Base-by-base conservation (phyloP, 495 filamentous ascomycete genomes). In the Lasiosphaeria miniovina region DNA sequence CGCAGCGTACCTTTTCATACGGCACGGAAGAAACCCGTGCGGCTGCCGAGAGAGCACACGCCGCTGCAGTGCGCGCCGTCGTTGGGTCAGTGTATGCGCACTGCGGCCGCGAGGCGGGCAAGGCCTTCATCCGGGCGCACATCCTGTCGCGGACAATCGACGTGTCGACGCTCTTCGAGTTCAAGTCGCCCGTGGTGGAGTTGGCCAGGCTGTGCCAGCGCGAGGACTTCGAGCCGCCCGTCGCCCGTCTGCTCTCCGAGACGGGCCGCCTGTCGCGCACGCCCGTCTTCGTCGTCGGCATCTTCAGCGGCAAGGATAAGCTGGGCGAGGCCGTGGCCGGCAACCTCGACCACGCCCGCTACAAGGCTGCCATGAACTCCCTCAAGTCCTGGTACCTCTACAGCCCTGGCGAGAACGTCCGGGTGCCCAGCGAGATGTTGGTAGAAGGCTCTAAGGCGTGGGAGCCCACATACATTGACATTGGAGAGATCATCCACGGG, bases 311-410 rank as follows among this genome's bases (percentile, higher is more conserved):
- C 24, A 74, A 81, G 58, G 91, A 98, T 68, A 89, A 90, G 81
- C 78, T 98, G 51, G 93, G 94, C 55, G 93, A 98, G 74, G 95
- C 85, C 36, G 77, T 84, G 58, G 94, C 88, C 40, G 73, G 83
- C 52, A 90, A 81, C 74, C 77, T 98, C 58, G 74, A 89, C 57
- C 84, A 90, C 71, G 93, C 90, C 55, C 85, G 90, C 63, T 79
- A 80, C 49, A 80, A 89, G 67, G 94, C 94, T 12, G 83, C 91
- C 45, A 89, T 93, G 50, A 84, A 88, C 54, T 85, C 93, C 15
- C 77, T 98, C 64, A 96, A 96, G 79, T 80, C 84, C 15, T 98
- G 95, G 95, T 98, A 98, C 74, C 78, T 98, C 58, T 98, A 98
- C 74, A 90, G 84, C 71, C 94, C 94, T 10, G 76, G 77, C 51